Percentiles rank a stretch among this genome's conserved stretches.
Evolutionary conservation across 202 grass and related monocot species (phyloP).

Genomic region (Miscanthus sacchariflorus): DNA sequence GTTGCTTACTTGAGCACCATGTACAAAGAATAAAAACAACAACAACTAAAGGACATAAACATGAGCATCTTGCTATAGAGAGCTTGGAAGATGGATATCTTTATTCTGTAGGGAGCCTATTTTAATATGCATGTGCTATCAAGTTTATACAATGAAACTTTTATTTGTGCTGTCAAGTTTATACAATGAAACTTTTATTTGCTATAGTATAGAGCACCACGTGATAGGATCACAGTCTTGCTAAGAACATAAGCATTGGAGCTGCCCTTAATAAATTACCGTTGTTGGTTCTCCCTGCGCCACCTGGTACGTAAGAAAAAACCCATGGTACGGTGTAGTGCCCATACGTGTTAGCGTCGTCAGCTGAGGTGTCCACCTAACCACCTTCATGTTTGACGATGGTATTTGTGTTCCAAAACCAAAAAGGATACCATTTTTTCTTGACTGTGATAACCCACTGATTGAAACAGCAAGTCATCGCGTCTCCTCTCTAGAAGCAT

Average conservation of each 20-base stretch:
- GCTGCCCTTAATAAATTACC: background rate
- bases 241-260: background rate
- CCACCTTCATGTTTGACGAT: background rate
- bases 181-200: no score
- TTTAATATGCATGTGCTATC: no score
- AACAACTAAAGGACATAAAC: no score
- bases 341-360: background rate
- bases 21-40: no score
- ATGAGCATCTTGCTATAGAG: no score
- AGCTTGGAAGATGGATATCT: no score
- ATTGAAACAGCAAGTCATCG: background rate
- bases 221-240: no score
- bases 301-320: background rate
- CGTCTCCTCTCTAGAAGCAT: constrained; percentile 14
- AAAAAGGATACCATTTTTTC: background rate
- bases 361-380: background rate
- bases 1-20: no score
- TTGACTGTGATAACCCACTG: background rate
- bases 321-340: background rate
- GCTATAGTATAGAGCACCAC: no score
- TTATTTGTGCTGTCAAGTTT: no score
- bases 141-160: no score
- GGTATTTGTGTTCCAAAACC: background rate
- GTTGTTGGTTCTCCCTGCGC: background rate
- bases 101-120: no score